Evolutionary conservation across 1,139 yeast species (phyloP).

Genomic region (Candida sanyaensis): DNA sequence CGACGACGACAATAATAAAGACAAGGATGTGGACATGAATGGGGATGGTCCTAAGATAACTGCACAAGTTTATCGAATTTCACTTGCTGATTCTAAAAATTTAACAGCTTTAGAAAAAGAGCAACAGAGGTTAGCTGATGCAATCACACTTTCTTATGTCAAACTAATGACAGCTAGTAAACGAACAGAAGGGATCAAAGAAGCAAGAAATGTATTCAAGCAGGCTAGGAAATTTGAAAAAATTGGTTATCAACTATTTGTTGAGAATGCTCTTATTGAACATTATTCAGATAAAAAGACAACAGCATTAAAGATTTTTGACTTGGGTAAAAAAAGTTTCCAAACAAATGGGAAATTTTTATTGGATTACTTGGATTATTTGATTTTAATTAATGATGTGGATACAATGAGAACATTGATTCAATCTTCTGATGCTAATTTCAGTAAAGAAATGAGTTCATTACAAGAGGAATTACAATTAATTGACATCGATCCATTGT

Average conservation of each 20-base stretch:
- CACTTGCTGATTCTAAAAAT: slow-evolving; percentile 14
- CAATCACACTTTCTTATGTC: slow-evolving; percentile 54
- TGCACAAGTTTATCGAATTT: slow-evolving; percentile 7
- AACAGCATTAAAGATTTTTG: slow-evolving; percentile 77
- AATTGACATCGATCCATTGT: slow-evolving; percentile 18
- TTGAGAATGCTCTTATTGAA: slow-evolving; percentile 84
- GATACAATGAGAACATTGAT: slow-evolving; percentile 82
- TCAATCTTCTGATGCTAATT: slow-evolving; percentile 52
- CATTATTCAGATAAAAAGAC: slow-evolving; percentile 64
- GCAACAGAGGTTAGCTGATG: slow-evolving; percentile 28
- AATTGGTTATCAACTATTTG: slow-evolving; percentile 73
- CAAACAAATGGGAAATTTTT: slow-evolving; percentile 62
- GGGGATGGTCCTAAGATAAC: neutral
- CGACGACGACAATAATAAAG: slow-evolving; percentile 13
- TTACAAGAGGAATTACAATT: slow-evolving; percentile 20
- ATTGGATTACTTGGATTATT: slow-evolving; percentile 68
- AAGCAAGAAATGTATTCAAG: slow-evolving; percentile 69
- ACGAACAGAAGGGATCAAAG: slow-evolving; percentile 65
- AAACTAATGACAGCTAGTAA: slow-evolving; percentile 62
- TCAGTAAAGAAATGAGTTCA: slow-evolving; percentile 36
- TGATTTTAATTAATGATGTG: slow-evolving; percentile 72
- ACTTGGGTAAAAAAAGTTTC: slow-evolving; percentile 63
- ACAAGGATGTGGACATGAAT: slow-evolving; percentile 3
- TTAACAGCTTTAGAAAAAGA: slow-evolving; percentile 12
- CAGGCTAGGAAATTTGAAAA: slow-evolving; percentile 53